Percentiles rank a stretch among this genome's conserved stretches.
These are phyloP conservation scores for Xylaria castorea DNA, from an alignment of 495 filamentous ascomycete species.

Conservation along the genomic window DNA sequence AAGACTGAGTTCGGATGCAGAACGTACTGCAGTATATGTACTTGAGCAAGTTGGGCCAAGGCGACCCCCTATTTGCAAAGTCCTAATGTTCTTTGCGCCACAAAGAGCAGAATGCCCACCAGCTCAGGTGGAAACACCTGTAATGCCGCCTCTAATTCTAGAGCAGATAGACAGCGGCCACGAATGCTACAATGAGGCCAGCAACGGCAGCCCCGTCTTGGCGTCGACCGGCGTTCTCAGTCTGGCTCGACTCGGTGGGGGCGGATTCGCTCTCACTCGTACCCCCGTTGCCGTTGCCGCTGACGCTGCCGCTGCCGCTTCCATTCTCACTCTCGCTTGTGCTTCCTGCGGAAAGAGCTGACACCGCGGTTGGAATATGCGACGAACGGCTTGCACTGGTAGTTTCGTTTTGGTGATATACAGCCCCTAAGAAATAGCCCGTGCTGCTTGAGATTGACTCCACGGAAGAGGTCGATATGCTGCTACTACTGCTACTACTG, in stretches of 20 bases:
- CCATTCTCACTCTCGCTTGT: conserved; percentile 12
- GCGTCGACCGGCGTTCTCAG: conserved; percentile 46
- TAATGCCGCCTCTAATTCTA: conserved; percentile 30
- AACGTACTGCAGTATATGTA: conserved; percentile 19
- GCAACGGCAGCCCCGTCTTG: conserved; percentile 53
- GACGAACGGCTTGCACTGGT: conserved; percentile 20
- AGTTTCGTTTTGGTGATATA: conserved; percentile 40
- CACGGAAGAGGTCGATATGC: conserved; percentile 24
- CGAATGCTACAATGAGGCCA: conserved; percentile 54
- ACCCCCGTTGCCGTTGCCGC: not conserved
- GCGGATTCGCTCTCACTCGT: conserved; percentile 25
- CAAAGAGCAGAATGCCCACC: not conserved
- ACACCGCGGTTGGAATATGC: conserved; percentile 23
- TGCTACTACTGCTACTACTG: conserved; percentile 28
- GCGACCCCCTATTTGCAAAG: conserved; percentile 2
- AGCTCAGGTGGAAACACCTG: not conserved
- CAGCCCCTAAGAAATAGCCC: conserved; percentile 26
- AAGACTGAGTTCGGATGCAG: not conserved
- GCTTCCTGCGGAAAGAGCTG: conserved; percentile 20
- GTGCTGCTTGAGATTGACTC: conserved; percentile 26
- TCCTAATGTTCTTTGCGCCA: not conserved
- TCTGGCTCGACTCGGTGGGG: conserved; percentile 36
- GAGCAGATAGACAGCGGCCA: conserved; percentile 53
- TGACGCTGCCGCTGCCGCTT: not conserved
- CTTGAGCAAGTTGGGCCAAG: conserved; percentile 12